Percentiles rank a stretch among this genome's conserved stretches.
These are phyloP conservation scores for Blastobotrys apis DNA, from an alignment of 1,139 yeast species.

Conservation along the genomic window DNA sequence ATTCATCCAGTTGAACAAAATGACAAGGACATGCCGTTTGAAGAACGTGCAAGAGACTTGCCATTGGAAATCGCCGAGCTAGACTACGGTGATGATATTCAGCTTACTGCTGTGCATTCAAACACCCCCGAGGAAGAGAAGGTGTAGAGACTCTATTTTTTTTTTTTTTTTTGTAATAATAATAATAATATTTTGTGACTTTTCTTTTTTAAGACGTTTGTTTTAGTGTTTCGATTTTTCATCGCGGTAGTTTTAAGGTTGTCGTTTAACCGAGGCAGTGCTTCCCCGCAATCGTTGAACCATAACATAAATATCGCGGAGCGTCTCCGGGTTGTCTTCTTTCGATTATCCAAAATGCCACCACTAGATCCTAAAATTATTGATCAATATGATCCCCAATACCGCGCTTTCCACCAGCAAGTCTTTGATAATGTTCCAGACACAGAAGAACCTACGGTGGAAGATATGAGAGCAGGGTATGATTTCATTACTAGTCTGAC, in stretches of 20 bases:
- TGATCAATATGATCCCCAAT: conserved; percentile 8
- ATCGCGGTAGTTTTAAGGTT: too few relatives aligned
- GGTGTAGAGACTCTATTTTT: conserved; percentile 4
- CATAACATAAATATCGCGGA: too few relatives aligned
- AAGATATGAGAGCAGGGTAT: conserved; percentile 7
- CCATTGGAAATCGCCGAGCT: conserved; percentile 16
- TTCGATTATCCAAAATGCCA: too few relatives aligned
- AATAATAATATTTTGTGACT: not conserved
- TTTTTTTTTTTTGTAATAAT: not conserved
- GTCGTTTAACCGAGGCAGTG: too few relatives aligned
- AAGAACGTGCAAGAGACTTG: conserved; percentile 15
- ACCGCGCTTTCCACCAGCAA: conserved; percentile 7
- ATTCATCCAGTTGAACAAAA: conserved; percentile 15
- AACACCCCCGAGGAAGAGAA: conserved; percentile 15
- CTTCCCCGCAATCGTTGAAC: too few relatives aligned
- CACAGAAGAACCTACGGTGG: conserved; percentile 1
- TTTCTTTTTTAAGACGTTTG: not conserved
- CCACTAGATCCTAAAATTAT: conserved; percentile 7
- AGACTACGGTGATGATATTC: conserved; percentile 15
- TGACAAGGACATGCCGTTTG: conserved; percentile 14
- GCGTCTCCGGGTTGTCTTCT: too few relatives aligned
- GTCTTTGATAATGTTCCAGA: conserved; percentile 1
- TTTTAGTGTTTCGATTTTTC: too few relatives aligned
- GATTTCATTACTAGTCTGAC: conserved; percentile 2
- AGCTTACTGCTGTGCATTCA: conserved; percentile 9